Percentiles rank a stretch among this genome's conserved stretches.
These are phyloP conservation scores for Cucurbita pepo DNA, from an alignment of 306 rosid species.

Conservation along the genomic window DNA sequence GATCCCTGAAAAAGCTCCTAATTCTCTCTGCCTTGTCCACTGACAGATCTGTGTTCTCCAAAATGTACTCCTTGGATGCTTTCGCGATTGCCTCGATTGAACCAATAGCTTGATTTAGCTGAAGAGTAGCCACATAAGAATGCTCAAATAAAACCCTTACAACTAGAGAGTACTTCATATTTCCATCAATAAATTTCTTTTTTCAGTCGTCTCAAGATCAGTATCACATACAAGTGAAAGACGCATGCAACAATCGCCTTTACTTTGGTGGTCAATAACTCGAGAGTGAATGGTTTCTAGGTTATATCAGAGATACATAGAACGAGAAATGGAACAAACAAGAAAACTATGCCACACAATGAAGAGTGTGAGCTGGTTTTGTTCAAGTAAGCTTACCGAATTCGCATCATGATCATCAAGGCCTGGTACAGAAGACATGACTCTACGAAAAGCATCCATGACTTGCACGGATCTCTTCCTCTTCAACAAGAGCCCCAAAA, in stretches of 20 bases:
- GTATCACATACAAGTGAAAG: not conserved
- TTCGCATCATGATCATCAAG: constrained; percentile 73
- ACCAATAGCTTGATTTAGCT: constrained; percentile 85
- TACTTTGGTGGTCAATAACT: not conserved
- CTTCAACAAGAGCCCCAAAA: constrained; percentile 25
- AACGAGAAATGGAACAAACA: not conserved
- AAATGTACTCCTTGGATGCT: constrained; percentile 54
- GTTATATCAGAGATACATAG: not conserved
- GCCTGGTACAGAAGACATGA: constrained; percentile 64
- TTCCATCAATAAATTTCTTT: not conserved
- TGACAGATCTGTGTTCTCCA: constrained; percentile 82
- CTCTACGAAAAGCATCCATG: constrained; percentile 48
- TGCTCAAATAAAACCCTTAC: not conserved
- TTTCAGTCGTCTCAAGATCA: not conserved
- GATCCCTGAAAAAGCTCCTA: constrained; percentile 63
- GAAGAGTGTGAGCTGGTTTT: not conserved
- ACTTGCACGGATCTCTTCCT: constrained; percentile 62
- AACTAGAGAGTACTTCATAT: not conserved
- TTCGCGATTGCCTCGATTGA: constrained; percentile 74
- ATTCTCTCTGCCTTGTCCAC: constrained; percentile 58
- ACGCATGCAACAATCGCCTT: not conserved
- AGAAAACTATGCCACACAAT: constrained; percentile 5
- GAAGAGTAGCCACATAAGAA: constrained; percentile 5
- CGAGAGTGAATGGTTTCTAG: not conserved
- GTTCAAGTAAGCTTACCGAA: constrained; percentile 30